Base-by-base conservation (phyloP, 2,329 filamentous ascomycete genomes). In the Neonectria punicea region DNA sequence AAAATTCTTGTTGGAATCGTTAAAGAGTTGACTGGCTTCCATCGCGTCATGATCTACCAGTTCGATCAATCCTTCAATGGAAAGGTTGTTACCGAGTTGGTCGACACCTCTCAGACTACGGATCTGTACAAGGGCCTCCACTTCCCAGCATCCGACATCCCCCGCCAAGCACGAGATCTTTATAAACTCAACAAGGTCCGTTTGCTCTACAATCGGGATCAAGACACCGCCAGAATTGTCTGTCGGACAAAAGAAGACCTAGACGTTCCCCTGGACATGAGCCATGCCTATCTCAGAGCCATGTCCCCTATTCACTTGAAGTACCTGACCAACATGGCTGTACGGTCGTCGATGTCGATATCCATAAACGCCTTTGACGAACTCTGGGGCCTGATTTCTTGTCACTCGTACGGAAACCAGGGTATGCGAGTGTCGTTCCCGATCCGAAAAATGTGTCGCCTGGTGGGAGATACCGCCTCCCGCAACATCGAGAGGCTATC, bases 361-460 rank as follows among this genome's bases (percentile, higher is more conserved):
- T 97, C 93, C 1, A 92, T 97, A 74, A 96, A 93, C 68, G 92
- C 92, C 0, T 96, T 97, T 72, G 85, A 87, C 70, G 92, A 97
- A 71, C 81, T 97, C 0, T 97, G 94, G 94, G 94, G 94, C 0
- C 81, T 97, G 30, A 93, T 97, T 44, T 90, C 93, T 1, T 97
- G 93, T 66, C 94, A 97, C 75, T 88, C 91, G 0, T 97, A 97
- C 72, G 93, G 92, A 0, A 63, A 78, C 2, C 86, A 86, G 49
- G 93, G 93, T 4, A 97, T 96, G 93, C 87, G 94, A n/a, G 93
- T 97, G 0, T 93, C 93, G 0, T 97, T 97, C 73, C 93, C 94
- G 0, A 94, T 97, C 53, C 87, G 94, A 13, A 97, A 97, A 78
- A 95, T 97, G 90, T 97, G 94, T 77, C 90, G 93, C 5, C 82